Evolutionary conservation across 371 early-diverging fungal genomes (phyloP).

Genomic region (Lichtheimia hyalospora): DNA sequence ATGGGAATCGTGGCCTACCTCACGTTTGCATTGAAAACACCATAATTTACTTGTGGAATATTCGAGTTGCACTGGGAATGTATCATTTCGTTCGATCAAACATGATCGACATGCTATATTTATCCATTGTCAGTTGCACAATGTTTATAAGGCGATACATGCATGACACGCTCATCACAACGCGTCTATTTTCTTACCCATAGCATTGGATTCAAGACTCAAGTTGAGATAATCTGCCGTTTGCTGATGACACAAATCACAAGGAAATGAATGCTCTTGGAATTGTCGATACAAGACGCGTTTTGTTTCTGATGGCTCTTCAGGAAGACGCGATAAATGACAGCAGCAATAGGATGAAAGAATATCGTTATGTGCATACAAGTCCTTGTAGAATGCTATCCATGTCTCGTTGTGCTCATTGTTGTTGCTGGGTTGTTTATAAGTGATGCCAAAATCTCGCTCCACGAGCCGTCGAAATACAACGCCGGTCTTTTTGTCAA

Average conservation of each 20-base stretch:
- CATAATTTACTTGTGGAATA: constrained; percentile 20
- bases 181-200: constrained; percentile 18
- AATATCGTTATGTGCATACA: background rate
- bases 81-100: constrained; percentile 12
- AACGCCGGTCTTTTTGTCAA: constrained; percentile 17
- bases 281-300: constrained; percentile 21
- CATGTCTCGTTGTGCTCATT: constrained; percentile 19
- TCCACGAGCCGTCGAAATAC: constrained; percentile 29
- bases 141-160: background rate
- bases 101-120: constrained; percentile 26
- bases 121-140: too few relatives aligned
- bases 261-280: constrained; percentile 3
- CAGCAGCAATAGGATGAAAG: constrained; percentile 12
- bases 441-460: constrained; percentile 34
- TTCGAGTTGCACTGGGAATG: constrained; percentile 25
- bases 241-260: constrained; percentile 30
- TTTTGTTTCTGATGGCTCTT: constrained; percentile 24
- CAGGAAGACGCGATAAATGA: constrained; percentile 17
- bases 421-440: constrained; percentile 17
- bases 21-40: constrained; percentile 29
- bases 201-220: constrained; percentile 14
- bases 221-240: constrained; percentile 25
- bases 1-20: constrained; percentile 8
- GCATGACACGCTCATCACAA: background rate
- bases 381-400: constrained; percentile 20